Base-by-base conservation (phyloP, 441 rosid species). In the Erodium chrysanthum region DNA sequence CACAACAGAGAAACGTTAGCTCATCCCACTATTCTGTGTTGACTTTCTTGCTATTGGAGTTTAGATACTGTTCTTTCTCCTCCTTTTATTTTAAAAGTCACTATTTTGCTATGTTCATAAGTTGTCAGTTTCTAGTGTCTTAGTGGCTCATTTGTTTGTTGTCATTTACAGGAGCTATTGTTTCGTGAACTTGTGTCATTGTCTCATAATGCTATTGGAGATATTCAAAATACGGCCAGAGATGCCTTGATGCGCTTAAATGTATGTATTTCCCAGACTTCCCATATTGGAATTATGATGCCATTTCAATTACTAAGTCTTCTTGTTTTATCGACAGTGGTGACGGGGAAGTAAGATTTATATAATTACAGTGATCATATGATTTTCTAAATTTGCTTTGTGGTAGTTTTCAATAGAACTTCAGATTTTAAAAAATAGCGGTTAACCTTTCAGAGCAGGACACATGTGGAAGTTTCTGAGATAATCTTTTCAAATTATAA, bases 221-320 rank as follows among this genome's bases (percentile, higher is more conserved):
- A 78, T 70, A 76, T 96, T 72, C 99, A 86, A 67, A 78, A 80
- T 79, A 89, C 88, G 69, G 81, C 89, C 72, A 84, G 87, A 75
- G 96, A 85, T 54, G 92, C 98, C 54, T 35, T 92, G 71, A 76
- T 86, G 76, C 91, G 86, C 50, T 75, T 96, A 77, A 84, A 91
- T 76, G 99, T 96, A 69, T 75, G 82, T 75, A 76, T 68, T 75
- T 61, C 72, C 66, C 6, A 63, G 42, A 21, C 68, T 14, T 25
- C 58, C 27, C 8, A 0, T 59, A 2, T 0, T 60, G 65, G 42
- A 14, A n/a, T 18, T 68, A n/a, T 65, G 29, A 15, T 33, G 40
- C 7, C 7, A 33, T 11, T 66, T 58, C 11, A 62, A 20, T 69
- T 15, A 21, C 17, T 54, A 8, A 46, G 17, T 46, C 54, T 40